Percentiles rank a stretch among this genome's conserved stretches.
Conservation (phyloP, 495 filamentous ascomycete species). For the Bryoglossum gracile region DNA sequence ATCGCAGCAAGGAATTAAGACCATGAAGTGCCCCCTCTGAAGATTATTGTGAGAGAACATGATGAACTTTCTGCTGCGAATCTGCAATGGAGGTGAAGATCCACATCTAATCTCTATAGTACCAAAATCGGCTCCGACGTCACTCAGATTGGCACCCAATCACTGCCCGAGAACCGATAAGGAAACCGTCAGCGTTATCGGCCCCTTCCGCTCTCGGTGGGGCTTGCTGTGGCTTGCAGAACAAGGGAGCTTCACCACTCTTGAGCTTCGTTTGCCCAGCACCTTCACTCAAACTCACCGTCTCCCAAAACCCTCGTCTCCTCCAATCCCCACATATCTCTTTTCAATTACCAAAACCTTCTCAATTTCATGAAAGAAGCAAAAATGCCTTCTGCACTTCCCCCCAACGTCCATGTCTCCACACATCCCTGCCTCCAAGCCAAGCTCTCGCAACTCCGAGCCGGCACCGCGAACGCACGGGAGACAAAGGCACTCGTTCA, state of each 20-base stretch:
- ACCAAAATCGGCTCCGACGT: too few species aligned
- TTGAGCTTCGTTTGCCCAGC: not conserved
- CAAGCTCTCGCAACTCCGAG: conserved; percentile 86
- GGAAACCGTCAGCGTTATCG: not conserved
- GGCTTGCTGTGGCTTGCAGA: not conserved
- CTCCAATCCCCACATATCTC: not conserved
- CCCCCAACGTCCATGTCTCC: conserved; percentile 73
- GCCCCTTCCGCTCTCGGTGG: not conserved
- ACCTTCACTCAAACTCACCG: too few species aligned
- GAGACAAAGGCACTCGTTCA: conserved; percentile 78
- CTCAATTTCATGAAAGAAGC: not conserved
- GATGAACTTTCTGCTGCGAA: not conserved
- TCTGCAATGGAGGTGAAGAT: not conserved
- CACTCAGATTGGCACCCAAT: too few species aligned
- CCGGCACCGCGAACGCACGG: conserved; percentile 54
- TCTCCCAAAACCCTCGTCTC: not conserved
- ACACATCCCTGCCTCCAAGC: conserved; percentile 77
- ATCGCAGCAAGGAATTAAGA: not conserved
- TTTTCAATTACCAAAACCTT: not conserved
- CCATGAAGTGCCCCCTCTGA: not conserved
- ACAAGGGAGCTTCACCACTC: not conserved
- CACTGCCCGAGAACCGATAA: not conserved
- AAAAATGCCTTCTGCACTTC: conserved; percentile 36
- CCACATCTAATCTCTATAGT: too few species aligned
- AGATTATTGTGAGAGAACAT: not conserved